Base-by-base conservation (phyloP, 1,284 basidiomycete species). In the Fomitopsis pinicola region DNA sequence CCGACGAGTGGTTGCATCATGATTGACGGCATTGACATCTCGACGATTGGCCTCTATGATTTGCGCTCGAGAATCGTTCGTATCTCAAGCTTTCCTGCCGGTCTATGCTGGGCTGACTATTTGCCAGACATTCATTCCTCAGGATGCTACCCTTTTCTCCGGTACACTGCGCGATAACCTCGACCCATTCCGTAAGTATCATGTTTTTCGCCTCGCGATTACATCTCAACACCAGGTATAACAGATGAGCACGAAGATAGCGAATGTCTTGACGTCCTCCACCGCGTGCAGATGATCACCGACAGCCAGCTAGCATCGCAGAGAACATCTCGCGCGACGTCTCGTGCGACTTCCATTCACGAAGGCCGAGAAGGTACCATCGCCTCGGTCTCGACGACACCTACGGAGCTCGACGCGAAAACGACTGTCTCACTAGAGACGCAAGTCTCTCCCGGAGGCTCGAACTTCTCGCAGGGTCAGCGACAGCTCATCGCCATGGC, bases 11-110 rank as follows among this genome's bases (percentile, higher is more conserved):
- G 96, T 0, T 83, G 80, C 54, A 95, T 98, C 63, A 58, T 89
- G 58, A 87, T 97, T 46, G 94, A 96, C 66, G 94, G 94, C 0
- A 87, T 97, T 66, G 94, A 97, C 72, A 93, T 97, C 61, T 88
- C 90, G 0, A 87, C 78, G 5, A 95, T 98, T 64, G 95, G 95
- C 1, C 78, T 97, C 26, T 83, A 93, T 70, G 94, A 96, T 73
- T 72, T 97, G 59, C 83, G 94, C 38, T 88, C 88, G 17, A 80
- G 88, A 57, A 71, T 94, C 68, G 88, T 88, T 69, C 70, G 85
- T 75, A 45, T 35, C 35, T 28, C 28, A 36, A 33, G 8, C 4
- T 28, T 19, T 12, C 36, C 12, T 14, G 35, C 55, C 19, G 22
- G 30, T 12, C 6, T 1, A 12, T 44, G 64, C 42, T n/a, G 60